Conservation (phyloP, 345 rosid genomes). For the Combretum micranthum region DNA sequence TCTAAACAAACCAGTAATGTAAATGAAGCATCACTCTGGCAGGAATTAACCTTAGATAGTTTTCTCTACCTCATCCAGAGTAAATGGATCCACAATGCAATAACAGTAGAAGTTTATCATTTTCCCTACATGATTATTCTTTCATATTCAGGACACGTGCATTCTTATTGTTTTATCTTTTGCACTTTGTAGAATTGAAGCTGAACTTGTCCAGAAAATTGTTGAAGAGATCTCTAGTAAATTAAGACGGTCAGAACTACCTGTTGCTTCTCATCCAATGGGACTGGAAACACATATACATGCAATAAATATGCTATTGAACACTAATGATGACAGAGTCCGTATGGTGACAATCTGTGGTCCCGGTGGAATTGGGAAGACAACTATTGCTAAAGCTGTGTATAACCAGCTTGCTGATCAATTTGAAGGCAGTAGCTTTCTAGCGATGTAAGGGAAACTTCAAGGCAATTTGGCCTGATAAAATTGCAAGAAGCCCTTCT, state of each 20-base stretch:
- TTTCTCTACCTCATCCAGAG: too few relatives aligned
- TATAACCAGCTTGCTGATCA: conserved; percentile 12
- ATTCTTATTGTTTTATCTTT: background rate
- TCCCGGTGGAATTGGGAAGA: conserved; percentile 15
- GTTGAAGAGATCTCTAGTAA: conserved; percentile 16
- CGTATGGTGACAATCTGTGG: conserved; percentile 10
- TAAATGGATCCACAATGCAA: too few relatives aligned
- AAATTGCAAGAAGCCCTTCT: conserved; percentile 18
- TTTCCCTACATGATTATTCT: background rate
- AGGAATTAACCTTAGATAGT: too few relatives aligned
- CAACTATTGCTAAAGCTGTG: conserved; percentile 20
- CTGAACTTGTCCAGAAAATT: conserved; percentile 2
- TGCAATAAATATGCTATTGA: background rate
- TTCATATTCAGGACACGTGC: background rate
- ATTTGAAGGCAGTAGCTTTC: conserved; percentile 33
- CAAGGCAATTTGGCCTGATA: conserved; percentile 5
- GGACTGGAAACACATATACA: conserved; percentile 8
- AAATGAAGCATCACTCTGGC: too few relatives aligned
- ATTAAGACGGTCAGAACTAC: background rate
- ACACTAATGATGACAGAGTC: background rate
- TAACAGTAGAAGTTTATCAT: too few relatives aligned
- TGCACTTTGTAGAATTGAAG: conserved; percentile 6
- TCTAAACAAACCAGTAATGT: too few relatives aligned
- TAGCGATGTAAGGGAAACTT: conserved; percentile 29
- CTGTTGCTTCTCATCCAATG: conserved; percentile 6